Evolutionary conservation across 768 basidiomycete species (phyloP).

Genomic region (Strobilomyces dryophilus): DNA sequence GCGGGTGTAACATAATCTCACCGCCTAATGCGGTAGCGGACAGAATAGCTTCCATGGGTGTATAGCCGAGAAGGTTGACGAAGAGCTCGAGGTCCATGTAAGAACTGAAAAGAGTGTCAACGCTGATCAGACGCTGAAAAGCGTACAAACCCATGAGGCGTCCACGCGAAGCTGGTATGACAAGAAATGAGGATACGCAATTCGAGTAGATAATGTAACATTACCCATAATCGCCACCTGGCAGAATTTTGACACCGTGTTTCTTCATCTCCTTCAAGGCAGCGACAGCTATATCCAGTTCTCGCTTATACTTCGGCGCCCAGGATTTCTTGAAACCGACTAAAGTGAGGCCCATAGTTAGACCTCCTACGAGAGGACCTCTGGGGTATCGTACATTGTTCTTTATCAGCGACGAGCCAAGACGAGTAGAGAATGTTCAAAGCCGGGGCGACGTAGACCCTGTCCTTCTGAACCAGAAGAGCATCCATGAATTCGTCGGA

Average conservation of each 20-base stretch:
- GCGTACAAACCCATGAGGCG: slow-evolving; percentile 27
- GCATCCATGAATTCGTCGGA: slow-evolving; percentile 35
- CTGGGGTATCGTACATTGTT: slow-evolving; percentile 15
- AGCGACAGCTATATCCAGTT: slow-evolving; percentile 31
- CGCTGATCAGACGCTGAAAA: background rate
- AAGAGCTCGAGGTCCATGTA: slow-evolving; percentile 37
- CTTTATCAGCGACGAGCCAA: slow-evolving; percentile 23
- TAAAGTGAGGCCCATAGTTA: background rate
- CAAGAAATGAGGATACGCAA: background rate
- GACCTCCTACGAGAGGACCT: background rate
- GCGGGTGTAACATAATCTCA: slow-evolving; percentile 33
- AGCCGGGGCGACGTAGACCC: slow-evolving; percentile 32
- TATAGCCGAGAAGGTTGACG: slow-evolving; percentile 32
- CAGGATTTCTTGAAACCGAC: slow-evolving; percentile 19
- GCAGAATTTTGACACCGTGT: slow-evolving; percentile 34
- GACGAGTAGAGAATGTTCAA: slow-evolving; percentile 29
- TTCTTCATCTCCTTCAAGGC: slow-evolving; percentile 35
- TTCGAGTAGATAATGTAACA: background rate
- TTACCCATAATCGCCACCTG: slow-evolving; percentile 37
- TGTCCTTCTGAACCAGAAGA: slow-evolving; percentile 32
- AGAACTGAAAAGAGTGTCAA: slow-evolving; percentile 19
- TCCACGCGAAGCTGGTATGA: slow-evolving; percentile 26
- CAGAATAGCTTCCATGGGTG: slow-evolving; percentile 36
- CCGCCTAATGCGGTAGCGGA: slow-evolving; percentile 35
- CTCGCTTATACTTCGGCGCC: slow-evolving; percentile 25